Evolutionary conservation across 2,329 filamentous ascomycete genomes (phyloP).

Genomic region (Botrytis galanthina): DNA sequence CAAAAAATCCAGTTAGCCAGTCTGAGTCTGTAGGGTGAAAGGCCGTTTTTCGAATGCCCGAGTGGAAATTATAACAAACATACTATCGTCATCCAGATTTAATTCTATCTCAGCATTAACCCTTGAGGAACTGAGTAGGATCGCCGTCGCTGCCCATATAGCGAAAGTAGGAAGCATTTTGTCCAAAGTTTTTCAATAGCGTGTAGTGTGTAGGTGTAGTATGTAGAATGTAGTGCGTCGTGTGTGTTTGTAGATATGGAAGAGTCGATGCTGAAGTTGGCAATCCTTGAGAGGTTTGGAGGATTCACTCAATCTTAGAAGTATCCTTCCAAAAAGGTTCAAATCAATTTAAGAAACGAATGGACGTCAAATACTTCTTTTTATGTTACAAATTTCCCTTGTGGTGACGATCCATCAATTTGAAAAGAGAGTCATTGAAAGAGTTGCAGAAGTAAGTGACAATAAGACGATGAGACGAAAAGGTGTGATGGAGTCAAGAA

Average conservation of each 20-base stretch:
- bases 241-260: not conserved
- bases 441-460: slow-evolving; percentile 9
- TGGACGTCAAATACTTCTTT: slow-evolving; percentile 25
- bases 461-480: not conserved
- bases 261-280: not conserved
- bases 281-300: not conserved
- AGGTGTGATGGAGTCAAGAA: not conserved
- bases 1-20: slow-evolving; percentile 27
- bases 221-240: not conserved
- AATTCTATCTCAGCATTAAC: slow-evolving; percentile 34
- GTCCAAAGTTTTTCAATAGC: not conserved
- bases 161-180: slow-evolving; percentile 31
- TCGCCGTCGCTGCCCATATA: slow-evolving; percentile 28
- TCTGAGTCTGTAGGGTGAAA: not conserved
- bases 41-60: not conserved
- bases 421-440: not conserved
- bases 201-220: not conserved
- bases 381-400: not conserved
- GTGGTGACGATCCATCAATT: slow-evolving; percentile 1
- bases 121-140: slow-evolving; percentile 38
- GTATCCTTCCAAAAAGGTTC: slow-evolving; percentile 3
- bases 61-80: not conserved
- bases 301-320: slow-evolving; percentile 4
- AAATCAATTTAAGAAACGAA: slow-evolving; percentile 23
- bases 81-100: slow-evolving; percentile 34